phyloP scores from a whole-genome alignment of 495 filamentous ascomycete genomes.

The Lophiotrema nucula region DNA sequence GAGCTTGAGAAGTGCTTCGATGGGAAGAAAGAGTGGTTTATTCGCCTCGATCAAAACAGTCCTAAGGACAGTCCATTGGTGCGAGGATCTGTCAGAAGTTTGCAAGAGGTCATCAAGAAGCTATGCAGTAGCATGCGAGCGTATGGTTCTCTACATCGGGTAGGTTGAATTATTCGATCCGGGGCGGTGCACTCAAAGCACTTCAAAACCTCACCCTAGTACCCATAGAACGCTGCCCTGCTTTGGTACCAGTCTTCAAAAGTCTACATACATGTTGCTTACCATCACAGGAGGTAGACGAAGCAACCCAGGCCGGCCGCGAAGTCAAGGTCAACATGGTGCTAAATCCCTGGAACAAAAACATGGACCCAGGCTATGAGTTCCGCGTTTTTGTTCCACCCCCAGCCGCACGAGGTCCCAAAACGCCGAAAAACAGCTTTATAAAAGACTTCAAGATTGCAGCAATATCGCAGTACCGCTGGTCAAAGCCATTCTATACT shows the following conservation, averaged over 20 bases:
- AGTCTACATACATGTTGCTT: no score
- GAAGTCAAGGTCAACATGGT: background rate
- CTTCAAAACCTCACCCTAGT: no score
- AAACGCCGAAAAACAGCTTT: no score
- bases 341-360: background rate
- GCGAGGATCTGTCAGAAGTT: background rate
- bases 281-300: background rate
- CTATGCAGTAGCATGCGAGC: background rate
- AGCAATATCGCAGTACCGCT: slow-evolving; percentile 1
- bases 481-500: background rate
- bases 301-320: background rate
- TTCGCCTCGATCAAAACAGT: background rate
- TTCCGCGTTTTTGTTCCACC: slow-evolving; percentile 1
- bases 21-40: background rate
- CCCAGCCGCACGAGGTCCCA: background rate
- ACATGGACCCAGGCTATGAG: background rate
- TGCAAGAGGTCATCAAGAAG: background rate
- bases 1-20: background rate
- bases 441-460: background rate
- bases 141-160: background rate
- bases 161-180: no score
- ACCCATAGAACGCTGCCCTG: no score
- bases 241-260: no score
- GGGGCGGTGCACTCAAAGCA: no score
- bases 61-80: background rate